These are phyloP conservation scores for Rhodotorula paludigena DNA, from an alignment of 768 basidiomycete species.

Conservation along the genomic window DNA sequence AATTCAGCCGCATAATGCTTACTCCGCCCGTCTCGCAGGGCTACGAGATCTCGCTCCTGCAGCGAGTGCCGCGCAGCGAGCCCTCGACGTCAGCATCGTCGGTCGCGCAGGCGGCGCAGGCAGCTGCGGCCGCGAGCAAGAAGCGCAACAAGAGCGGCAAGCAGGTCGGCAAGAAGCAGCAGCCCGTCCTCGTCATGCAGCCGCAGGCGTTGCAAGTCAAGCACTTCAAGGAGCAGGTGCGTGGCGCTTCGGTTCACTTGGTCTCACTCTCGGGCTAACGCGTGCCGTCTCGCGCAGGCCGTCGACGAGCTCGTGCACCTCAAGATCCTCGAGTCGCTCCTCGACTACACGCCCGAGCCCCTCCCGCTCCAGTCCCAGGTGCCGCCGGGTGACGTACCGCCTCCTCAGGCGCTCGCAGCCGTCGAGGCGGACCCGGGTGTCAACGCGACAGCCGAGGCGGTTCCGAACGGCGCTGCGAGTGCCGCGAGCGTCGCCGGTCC, in stretches of 20 bases:
- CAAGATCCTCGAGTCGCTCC: constrained; percentile 81
- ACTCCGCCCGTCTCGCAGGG: constrained; percentile 23
- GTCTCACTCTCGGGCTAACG: constrained; percentile 7
- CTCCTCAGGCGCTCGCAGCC: not conserved
- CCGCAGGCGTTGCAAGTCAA: constrained; percentile 16
- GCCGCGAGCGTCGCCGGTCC: no score
- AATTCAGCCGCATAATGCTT: constrained; percentile 57
- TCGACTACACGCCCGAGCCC: constrained; percentile 50
- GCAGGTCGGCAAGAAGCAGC: constrained; percentile 5
- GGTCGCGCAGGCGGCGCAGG: constrained; percentile 1
- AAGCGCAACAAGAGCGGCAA: constrained; percentile 19
- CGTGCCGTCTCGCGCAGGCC: constrained; percentile 60
- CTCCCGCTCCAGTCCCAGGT: not conserved
- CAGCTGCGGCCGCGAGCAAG: constrained; percentile 23
- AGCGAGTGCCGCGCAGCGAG: constrained; percentile 32
- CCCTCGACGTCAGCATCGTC: not conserved
- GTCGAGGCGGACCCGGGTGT: not conserved
- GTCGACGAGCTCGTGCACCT: constrained; percentile 92
- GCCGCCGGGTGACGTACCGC: not conserved
- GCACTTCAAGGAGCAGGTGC: constrained; percentile 35
- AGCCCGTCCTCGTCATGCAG: constrained; percentile 3
- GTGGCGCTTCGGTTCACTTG: not conserved
- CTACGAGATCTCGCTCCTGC: constrained; percentile 39
- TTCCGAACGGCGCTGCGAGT: not conserved
- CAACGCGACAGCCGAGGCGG: not conserved